A percentile compares a stretch with the other conserved stretches of the same genome.
phyloP scores from a whole-genome alignment of 108 stramenopile species.

The Cafeteria roenbergensis region DNA sequence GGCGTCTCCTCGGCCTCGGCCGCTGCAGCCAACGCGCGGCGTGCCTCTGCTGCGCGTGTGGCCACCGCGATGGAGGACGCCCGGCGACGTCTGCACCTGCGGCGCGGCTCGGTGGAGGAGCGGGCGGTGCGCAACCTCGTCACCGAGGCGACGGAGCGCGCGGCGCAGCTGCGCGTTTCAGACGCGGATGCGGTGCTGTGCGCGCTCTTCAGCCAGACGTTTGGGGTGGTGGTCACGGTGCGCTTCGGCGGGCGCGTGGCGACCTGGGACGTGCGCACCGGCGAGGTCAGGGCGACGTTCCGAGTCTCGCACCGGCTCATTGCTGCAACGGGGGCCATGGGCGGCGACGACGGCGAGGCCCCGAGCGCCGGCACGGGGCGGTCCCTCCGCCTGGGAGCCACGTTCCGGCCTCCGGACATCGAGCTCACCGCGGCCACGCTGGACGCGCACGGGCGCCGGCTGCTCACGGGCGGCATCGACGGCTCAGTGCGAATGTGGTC shows the following conservation, averaged over 20 bases:
- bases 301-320: background rate
- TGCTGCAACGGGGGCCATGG: too few species aligned
- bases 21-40: too few species aligned
- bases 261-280: background rate
- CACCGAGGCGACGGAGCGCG: background rate
- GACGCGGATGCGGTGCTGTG: background rate
- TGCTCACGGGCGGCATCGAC: background rate
- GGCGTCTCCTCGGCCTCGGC: too few species aligned
- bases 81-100: too few species aligned
- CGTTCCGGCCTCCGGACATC: background rate
- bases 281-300: background rate
- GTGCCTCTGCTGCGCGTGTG: too few species aligned
- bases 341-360: too few species aligned
- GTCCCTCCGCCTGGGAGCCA: background rate
- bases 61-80: too few species aligned
- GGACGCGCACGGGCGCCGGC: background rate
- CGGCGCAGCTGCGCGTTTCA: background rate
- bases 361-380: background rate
- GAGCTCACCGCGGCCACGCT: background rate
- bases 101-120: background rate
- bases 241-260: background rate
- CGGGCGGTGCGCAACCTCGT: background rate
- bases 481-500: background rate
- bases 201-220: background rate
- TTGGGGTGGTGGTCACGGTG: background rate